Base-by-base conservation (phyloP, 768 basidiomycete genomes). In the Russula brevipes region DNA sequence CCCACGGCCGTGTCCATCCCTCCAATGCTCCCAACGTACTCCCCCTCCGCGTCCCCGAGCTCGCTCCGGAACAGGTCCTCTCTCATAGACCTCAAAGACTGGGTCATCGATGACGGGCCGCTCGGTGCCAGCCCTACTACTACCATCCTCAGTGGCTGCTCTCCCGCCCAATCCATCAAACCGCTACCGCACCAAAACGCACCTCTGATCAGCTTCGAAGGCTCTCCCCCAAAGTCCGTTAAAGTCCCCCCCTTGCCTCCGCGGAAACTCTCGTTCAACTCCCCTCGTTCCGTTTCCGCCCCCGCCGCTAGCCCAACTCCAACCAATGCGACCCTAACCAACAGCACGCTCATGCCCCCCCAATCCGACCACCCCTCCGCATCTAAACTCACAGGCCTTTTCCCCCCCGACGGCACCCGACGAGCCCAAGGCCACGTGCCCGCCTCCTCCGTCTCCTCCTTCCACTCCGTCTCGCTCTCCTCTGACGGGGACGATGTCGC, bases 381-480 rank as follows among this genome's bases (percentile, higher is more conserved):
- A 16, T 79, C 78, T 10, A 56, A 17, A 6, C 70, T 70, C 54
- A 38, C 58, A 33, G 75, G 73, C 58, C 73, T 70, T 64, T 73
- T 72, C 59, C 61, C 70, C 17, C 72, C 70, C 66, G 70, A 73
- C 31, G 76, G 75, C 56, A 72, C 74, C 17, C 67, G 70, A 46
- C 70, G 68, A 64, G 70, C 68, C 49, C 64, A 73, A 19, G 75
- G 77, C 49, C 87, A 89, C 70, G 79, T 76, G 14, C 79, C 81
- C 3, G 80, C 79, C 11, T 87, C 87, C 0, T 90, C 88, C 51
- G 79, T 88, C 42, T 89, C 88, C 1, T 90, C 88, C 17, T 88
- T 90, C 61, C 88, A 89, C 68, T 89, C 88, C 1, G 86, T 90
- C 19, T 90, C 88, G 1, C 80, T 90, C 30, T 89, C 88, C 1